Evolutionary conservation across 2,329 filamentous ascomycete species (phyloP).

Genomic region (Trichophyton benhamiae): DNA sequence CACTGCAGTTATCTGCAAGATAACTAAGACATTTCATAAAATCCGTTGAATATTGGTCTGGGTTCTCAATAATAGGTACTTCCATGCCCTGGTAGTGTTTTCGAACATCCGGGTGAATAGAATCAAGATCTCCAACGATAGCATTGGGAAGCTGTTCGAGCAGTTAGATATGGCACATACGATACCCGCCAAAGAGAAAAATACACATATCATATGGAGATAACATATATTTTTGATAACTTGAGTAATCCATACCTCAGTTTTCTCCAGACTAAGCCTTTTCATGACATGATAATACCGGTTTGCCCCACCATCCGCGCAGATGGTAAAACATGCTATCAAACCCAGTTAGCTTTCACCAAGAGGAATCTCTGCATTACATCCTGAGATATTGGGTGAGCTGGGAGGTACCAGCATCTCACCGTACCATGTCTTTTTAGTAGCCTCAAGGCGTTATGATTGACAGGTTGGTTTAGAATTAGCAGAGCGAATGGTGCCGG

Average conservation of each 20-base stretch:
- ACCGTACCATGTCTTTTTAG: conserved; percentile 26
- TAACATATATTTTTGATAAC: not conserved
- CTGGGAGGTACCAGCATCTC: not conserved
- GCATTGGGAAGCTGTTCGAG: conserved; percentile 45
- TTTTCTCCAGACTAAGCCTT: conserved; percentile 19
- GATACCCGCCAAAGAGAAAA: not conserved
- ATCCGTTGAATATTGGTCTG: conserved; percentile 82
- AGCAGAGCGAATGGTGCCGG: conserved; percentile 38
- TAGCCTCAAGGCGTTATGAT: conserved; percentile 29
- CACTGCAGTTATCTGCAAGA: conserved; percentile 33
- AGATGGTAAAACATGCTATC: conserved; percentile 55
- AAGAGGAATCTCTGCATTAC: not conserved
- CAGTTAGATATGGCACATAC: not conserved
- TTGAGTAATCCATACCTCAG: conserved; percentile 20
- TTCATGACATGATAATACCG: conserved; percentile 47
- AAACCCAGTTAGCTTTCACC: not conserved
- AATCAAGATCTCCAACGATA: conserved; percentile 89
- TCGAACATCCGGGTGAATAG: conserved; percentile 50
- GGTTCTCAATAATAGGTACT: conserved; percentile 54
- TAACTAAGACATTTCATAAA: conserved; percentile 69
- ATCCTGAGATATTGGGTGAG: not conserved
- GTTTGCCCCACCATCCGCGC: conserved; percentile 87
- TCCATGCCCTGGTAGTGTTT: conserved; percentile 52
- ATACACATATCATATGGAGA: not conserved
- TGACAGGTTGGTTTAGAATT: conserved; percentile 51